Evolutionary conservation across 1,284 basidiomycete genomes (phyloP), one percentile per base, ranked within the genome.

Genomic region (Leccinum angustisporum): DNA sequence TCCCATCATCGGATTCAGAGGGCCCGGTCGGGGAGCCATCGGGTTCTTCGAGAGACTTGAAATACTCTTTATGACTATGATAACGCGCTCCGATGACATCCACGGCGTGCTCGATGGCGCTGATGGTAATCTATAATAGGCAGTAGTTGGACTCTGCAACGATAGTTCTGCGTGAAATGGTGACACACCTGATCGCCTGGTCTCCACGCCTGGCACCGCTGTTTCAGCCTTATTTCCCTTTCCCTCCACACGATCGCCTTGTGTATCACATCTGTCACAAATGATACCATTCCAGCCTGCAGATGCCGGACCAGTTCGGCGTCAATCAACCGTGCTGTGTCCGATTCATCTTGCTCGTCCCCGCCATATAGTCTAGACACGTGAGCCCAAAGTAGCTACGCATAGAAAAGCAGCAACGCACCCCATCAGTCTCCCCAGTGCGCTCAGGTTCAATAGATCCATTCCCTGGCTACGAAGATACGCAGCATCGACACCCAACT

Each of bases 141-240:
- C 27, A 56, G 58, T 43, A 38, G 61, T 56, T 55, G 58, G 52
- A 52, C 8, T 56, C 50, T 25, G 25, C 48, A 33, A 18, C n/a
- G 2, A 16, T 16, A 13, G 13, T 38, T 7, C 6, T 30, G 8
- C 3, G 54, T 14, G 21, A 25, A 48, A 51, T 46, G 7, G 6
- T 25, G n/a, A 58, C 70, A 13, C 50, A 72, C 70, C 59, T 70
- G 70, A 34, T 72, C 64, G 6, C 70, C 60, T 0, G 61, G 61
- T 57, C 63, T 53, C 86, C 87, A 91, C 4, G 79, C 84, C 66
- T 83, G 87, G 46, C 81, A 82, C 34, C 80, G 80, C 43, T 76
- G 74, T 72, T 88, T 89, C 65, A 85, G 69, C 33, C 74, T 72
- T 56, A 77, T 72, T 63, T 87, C 87, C 63, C 85, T 81, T 66